A percentile compares a stretch with the other conserved stretches of the same genome.
phyloP scores from a whole-genome alignment of 176 grass and related monocot genomes.

The Phyllostachys edulis region DNA sequence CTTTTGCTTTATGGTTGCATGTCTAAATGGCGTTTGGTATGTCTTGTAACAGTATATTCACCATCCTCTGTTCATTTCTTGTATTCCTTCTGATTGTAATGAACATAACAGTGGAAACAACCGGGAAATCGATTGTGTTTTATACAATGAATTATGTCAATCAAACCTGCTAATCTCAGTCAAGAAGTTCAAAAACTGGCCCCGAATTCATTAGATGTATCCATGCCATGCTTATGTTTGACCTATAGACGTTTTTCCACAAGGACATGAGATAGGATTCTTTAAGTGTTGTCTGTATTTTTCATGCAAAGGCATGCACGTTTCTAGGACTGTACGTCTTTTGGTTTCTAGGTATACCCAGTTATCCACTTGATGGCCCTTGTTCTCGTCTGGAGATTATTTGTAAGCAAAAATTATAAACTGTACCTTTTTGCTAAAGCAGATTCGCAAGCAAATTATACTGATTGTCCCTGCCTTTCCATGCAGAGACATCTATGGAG shows the following conservation, averaged over 20 bases:
- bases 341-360: neutral
- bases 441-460: neutral
- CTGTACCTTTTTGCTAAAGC: neutral
- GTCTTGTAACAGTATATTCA: neutral
- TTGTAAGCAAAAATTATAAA: neutral
- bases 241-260: neutral
- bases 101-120: neutral
- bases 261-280: neutral
- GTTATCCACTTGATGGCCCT: neutral
- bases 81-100: neutral
- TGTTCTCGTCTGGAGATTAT: neutral
- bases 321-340: neutral
- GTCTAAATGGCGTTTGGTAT: neutral
- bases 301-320: neutral
- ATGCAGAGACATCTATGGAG: conserved; percentile 55
- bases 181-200: neutral
- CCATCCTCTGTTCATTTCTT: neutral
- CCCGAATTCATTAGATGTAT: neutral
- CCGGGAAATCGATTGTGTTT: neutral
- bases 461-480: neutral
- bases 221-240: neutral
- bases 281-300: neutral
- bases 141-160: neutral
- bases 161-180: neutral
- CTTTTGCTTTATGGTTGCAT: neutral